Percentiles rank a stretch among this genome's conserved stretches.
phyloP scores from a whole-genome alignment of 1,284 basidiomycete genomes.

The Apiotrichum sp. region DNA sequence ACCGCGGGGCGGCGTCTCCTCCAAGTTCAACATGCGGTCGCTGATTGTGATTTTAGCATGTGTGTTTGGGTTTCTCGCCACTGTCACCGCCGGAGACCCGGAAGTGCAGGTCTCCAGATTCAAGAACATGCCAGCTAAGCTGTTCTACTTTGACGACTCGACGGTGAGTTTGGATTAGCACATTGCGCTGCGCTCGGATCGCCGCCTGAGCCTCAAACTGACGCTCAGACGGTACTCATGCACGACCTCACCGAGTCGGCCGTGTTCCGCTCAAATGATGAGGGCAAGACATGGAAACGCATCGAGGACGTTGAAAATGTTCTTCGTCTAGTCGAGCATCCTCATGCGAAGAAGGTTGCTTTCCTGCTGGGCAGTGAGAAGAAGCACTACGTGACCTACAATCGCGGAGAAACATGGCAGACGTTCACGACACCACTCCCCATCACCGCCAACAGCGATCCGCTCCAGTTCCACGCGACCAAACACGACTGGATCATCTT shows the following conservation, averaged over 20 bases:
- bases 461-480: slow-evolving; percentile 78
- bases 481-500: slow-evolving; percentile 73
- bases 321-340: slow-evolving; percentile 75
- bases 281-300: slow-evolving; percentile 73
- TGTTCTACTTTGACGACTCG: slow-evolving; percentile 92
- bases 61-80: neutral
- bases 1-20: neutral
- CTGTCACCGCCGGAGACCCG: slow-evolving; percentile 34
- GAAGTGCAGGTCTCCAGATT: slow-evolving; percentile 48
- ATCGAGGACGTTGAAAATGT: slow-evolving; percentile 62
- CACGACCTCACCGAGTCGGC: slow-evolving; percentile 67
- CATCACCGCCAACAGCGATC: slow-evolving; percentile 57
- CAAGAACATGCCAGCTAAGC: slow-evolving; percentile 65
- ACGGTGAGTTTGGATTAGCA: slow-evolving; percentile 51
- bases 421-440: slow-evolving; percentile 63
- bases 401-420: slow-evolving; percentile 79
- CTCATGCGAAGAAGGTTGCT: slow-evolving; percentile 74
- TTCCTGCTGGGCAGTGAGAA: slow-evolving; percentile 68
- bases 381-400: slow-evolving; percentile 75
- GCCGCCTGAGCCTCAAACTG: neutral
- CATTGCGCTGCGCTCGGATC: neutral
- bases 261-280: slow-evolving; percentile 76
- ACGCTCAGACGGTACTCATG: slow-evolving; percentile 66
- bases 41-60: neutral
- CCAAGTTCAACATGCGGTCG: neutral